Conservation (phyloP, 169 alveolate species). For the Plasmodium sp. region DNA sequence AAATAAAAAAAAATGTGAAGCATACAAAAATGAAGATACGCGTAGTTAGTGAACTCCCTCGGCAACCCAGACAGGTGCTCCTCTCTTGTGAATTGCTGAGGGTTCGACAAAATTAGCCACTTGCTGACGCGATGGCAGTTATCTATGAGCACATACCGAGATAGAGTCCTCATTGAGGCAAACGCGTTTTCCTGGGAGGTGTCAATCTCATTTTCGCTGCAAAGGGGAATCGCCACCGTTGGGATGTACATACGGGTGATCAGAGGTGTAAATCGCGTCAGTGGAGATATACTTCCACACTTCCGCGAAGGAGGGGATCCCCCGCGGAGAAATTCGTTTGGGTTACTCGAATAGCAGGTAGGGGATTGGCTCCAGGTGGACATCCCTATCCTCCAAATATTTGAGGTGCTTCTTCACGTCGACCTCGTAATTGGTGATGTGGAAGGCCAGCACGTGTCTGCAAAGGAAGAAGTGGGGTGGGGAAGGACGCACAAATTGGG, state of each 20-base stretch:
- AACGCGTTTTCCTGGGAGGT: constrained; percentile 69
- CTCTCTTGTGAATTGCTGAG: not conserved
- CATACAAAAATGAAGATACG: not conserved
- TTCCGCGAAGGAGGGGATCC: not conserved
- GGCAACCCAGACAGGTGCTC: not conserved
- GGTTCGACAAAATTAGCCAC: not conserved
- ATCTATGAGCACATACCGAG: constrained; percentile 26
- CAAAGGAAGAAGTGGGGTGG: not conserved
- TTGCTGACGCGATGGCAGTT: not conserved
- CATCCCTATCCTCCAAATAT: constrained; percentile 20
- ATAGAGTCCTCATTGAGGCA: constrained; percentile 70
- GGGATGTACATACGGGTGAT: not conserved
- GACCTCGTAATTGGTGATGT: constrained; percentile 43
- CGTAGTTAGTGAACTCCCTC: not conserved
- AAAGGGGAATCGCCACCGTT: not conserved
- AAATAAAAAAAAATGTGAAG: not conserved
- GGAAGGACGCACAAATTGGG: not conserved
- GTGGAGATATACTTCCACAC: not conserved
- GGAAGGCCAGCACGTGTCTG: constrained; percentile 41
- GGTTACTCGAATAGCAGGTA: constrained; percentile 43
- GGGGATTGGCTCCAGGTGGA: constrained; percentile 27
- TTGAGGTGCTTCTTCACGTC: constrained; percentile 23
- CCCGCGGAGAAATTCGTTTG: not conserved
- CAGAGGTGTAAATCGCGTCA: not conserved
- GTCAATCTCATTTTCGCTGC: constrained; percentile 60